Conservation (phyloP, 805 yeast genomes). For the Pichia cabralensis region DNA sequence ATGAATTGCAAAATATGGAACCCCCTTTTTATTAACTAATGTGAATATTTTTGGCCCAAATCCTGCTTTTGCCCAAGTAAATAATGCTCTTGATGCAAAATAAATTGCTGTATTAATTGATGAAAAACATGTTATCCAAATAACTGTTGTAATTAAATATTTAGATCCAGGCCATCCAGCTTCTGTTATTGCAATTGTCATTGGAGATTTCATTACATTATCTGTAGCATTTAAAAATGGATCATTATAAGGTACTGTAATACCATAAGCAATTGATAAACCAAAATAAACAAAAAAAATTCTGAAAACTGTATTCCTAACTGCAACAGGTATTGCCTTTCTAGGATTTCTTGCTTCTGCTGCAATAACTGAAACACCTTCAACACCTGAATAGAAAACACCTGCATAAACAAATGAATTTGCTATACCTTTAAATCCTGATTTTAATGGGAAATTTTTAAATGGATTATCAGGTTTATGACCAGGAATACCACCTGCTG, state of each 20-base stretch:
- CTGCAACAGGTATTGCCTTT: slow-evolving; percentile 47
- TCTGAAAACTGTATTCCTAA: slow-evolving; percentile 47
- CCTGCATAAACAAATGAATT: slow-evolving; percentile 16
- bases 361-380: slow-evolving; percentile 38
- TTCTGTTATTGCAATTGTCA: slow-evolving; percentile 36
- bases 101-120: slow-evolving; percentile 63
- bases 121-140: slow-evolving; percentile 52
- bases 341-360: slow-evolving; percentile 53
- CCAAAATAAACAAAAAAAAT: slow-evolving; percentile 42
- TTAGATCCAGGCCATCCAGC: slow-evolving; percentile 43
- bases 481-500: slow-evolving; percentile 31
- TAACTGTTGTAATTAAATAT: slow-evolving; percentile 51
- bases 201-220: slow-evolving; percentile 37
- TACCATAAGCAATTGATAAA: slow-evolving; percentile 45
- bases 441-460: slow-evolving; percentile 25
- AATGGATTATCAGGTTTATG: slow-evolving; percentile 28
- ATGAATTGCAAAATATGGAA: slow-evolving; percentile 52
- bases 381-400: slow-evolving; percentile 19
- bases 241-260: slow-evolving; percentile 48
- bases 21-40: slow-evolving; percentile 44
- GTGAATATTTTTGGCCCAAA: slow-evolving; percentile 35
- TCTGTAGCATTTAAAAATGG: slow-evolving; percentile 31
- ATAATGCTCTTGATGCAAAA: slow-evolving; percentile 58
- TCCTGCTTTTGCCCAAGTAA: slow-evolving; percentile 52
- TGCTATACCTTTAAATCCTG: slow-evolving; percentile 20